Evolutionary conservation across 2,329 filamentous ascomycete species (phyloP), one percentile per base, ranked within the genome.

Genomic region (Claviceps spartinae): DNA sequence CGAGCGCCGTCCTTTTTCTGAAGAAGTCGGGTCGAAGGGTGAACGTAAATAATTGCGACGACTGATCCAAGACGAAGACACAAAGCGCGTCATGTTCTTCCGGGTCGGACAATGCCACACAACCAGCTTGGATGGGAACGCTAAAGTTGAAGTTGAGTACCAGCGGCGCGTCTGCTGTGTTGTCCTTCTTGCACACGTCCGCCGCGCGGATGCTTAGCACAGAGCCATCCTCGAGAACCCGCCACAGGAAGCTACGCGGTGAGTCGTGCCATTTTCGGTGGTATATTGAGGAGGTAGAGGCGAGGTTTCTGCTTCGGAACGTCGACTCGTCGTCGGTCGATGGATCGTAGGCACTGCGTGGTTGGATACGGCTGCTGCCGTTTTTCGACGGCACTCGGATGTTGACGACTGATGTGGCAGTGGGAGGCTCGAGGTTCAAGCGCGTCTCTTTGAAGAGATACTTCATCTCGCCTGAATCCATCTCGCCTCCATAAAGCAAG

Each of bases 181-280:
- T 77, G 55, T 75, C 76, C 58, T 75, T 79, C 70, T 78, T 89
- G 64, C 81, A 85, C 58, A 96, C 71, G 68, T 98, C 93, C 54
- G 87, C 81, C 42, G 82, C 83, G 63, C 88, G 85, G 49, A 98
- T 76, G 69, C 93, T 91, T 59, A 98, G 75, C 56, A 88, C 74
- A 58, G 79, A 86, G 62, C 82, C 81, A 61, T 88, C 82, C 62
- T 95, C 85, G 55, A 96, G 71, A 41, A 97, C 77, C 59, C 91
- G 81, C 93, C 93, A 98, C 47, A 95, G 76, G 64, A 97, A 94
- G 67, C 81, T 88, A 63, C 86, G 83, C 41, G 93, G 93, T 57
- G 85, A 83, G 57, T 78, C 74, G 62, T 85, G 81, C 65, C 85
- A 79, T 65, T 79, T 79, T 52, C 93, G 82, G 67, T 95, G 89